Evolutionary conservation across 2,329 filamentous ascomycete genomes (phyloP).

Genomic region (Thermoascus crustaceus): DNA sequence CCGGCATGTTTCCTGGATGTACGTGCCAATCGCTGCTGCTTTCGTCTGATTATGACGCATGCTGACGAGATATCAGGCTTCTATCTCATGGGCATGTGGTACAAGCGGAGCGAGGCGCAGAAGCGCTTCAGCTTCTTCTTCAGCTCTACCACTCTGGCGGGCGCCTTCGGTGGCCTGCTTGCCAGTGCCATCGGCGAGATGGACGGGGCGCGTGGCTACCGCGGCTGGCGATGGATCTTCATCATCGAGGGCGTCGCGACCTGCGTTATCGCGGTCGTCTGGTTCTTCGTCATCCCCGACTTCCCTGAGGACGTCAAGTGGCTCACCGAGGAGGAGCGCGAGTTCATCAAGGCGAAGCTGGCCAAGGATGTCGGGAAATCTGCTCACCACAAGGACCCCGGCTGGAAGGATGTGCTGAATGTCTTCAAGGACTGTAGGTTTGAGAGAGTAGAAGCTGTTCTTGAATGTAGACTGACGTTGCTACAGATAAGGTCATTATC

Average conservation of each 20-base stretch:
- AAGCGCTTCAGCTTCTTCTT: slow-evolving; percentile 94
- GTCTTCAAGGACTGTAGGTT: slow-evolving; percentile 59
- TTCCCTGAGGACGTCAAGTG: slow-evolving; percentile 70
- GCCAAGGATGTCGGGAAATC: slow-evolving; percentile 60
- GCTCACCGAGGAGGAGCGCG: slow-evolving; percentile 61
- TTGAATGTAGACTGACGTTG: slow-evolving; percentile 9
- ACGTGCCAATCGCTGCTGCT: slow-evolving; percentile 18
- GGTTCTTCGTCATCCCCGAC: slow-evolving; percentile 60
- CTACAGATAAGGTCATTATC: slow-evolving; percentile 54
- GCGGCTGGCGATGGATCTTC: slow-evolving; percentile 44
- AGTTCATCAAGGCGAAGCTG: slow-evolving; percentile 58
- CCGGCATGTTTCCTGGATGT: slow-evolving; percentile 63
- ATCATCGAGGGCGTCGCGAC: slow-evolving; percentile 60
- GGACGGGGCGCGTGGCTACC: slow-evolving; percentile 50
- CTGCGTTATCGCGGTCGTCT: slow-evolving; percentile 49
- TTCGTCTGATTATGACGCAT: not conserved
- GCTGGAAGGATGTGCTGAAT: slow-evolving; percentile 48
- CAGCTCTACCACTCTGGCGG: slow-evolving; percentile 56
- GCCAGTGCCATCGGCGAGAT: slow-evolving; percentile 55
- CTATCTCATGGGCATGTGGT: slow-evolving; percentile 73
- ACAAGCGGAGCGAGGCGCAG: slow-evolving; percentile 77
- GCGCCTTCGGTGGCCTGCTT: slow-evolving; percentile 55
- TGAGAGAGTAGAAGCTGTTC: not conserved
- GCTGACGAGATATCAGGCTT: slow-evolving; percentile 21
- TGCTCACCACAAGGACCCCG: slow-evolving; percentile 55